Conservation (phyloP, 2,329 filamentous ascomycete genomes). For the Fusarium nanum region DNA sequence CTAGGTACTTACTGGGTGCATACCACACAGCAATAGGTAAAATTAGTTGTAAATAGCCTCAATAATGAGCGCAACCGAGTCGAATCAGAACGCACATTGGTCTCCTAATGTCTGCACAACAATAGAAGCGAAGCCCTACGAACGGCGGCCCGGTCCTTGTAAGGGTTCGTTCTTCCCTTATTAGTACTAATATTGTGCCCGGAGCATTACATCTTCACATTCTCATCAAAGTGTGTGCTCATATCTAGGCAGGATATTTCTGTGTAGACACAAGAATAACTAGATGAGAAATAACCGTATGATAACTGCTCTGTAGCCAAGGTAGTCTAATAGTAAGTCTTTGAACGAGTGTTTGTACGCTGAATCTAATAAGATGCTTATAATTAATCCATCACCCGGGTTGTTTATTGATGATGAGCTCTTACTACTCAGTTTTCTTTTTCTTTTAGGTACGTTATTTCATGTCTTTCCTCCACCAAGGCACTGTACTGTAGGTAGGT, state of each 20-base stretch:
- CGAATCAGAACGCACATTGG: neutral
- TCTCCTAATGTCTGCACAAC: neutral
- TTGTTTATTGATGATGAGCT: neutral
- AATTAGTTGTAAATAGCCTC: conserved; percentile 28
- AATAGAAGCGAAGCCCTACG: conserved; percentile 15
- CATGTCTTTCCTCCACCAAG: conserved; percentile 11
- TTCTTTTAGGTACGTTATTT: neutral
- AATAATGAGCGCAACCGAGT: conserved; percentile 9
- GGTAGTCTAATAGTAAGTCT: neutral
- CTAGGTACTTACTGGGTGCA: neutral
- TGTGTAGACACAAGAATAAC: neutral
- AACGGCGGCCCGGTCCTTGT: conserved; percentile 35
- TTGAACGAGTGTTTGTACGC: neutral
- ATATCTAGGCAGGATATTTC: neutral
- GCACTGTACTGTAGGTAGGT: too few species aligned
- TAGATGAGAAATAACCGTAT: neutral
- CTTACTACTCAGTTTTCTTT: neutral
- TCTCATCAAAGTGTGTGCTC: neutral
- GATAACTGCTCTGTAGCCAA: neutral
- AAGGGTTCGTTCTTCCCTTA: conserved; percentile 11
- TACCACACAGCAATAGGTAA: neutral
- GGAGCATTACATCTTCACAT: neutral
- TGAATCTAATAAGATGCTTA: neutral
- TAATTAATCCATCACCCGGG: neutral
- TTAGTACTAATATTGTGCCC: neutral